Conservation (phyloP, 805 yeast species). For the Saccharomycopsis vini region DNA sequence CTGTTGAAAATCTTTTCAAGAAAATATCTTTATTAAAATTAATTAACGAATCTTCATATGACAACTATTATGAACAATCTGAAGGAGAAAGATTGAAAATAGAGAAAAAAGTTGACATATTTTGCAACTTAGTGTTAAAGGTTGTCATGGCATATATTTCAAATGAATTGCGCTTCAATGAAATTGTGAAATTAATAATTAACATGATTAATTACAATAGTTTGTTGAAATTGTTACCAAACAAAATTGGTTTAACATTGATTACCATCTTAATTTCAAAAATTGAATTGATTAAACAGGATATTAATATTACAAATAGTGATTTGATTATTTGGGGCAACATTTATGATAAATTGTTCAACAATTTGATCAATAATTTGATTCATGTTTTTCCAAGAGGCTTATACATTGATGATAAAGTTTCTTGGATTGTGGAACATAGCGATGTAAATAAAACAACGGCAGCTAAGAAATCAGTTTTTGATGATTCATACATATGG, state of each 20-base stretch:
- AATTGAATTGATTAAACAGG: conserved; percentile 81
- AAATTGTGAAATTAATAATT: conserved; percentile 68
- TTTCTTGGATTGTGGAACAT: conserved; percentile 3
- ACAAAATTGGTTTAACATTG: conserved; percentile 76
- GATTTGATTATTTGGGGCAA: conserved; percentile 65
- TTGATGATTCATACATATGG: conserved; percentile 84
- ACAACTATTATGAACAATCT: conserved; percentile 37
- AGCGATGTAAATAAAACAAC: conserved; percentile 16
- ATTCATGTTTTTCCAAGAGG: conserved; percentile 48
- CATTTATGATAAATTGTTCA: conserved; percentile 75
- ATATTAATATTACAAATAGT: conserved; percentile 27
- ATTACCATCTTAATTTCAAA: conserved; percentile 86
- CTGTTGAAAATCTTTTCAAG: conserved; percentile 69
- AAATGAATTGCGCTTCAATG: conserved; percentile 64
- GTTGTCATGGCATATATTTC: conserved; percentile 76
- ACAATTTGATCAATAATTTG: conserved; percentile 68
- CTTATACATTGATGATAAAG: conserved; percentile 12
- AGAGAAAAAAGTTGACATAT: conserved; percentile 58
- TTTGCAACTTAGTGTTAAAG: conserved; percentile 74
- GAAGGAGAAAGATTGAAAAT: conserved; percentile 37
- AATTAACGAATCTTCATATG: conserved; percentile 70
- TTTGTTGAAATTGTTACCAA: conserved; percentile 48
- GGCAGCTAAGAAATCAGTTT: conserved; percentile 27
- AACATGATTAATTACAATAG: conserved; percentile 56
- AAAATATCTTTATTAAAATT: conserved; percentile 74